Evolutionary conservation across 345 rosid genomes (phyloP), one percentile per base, ranked within the genome.

Genomic region (Aegle marmelos): DNA sequence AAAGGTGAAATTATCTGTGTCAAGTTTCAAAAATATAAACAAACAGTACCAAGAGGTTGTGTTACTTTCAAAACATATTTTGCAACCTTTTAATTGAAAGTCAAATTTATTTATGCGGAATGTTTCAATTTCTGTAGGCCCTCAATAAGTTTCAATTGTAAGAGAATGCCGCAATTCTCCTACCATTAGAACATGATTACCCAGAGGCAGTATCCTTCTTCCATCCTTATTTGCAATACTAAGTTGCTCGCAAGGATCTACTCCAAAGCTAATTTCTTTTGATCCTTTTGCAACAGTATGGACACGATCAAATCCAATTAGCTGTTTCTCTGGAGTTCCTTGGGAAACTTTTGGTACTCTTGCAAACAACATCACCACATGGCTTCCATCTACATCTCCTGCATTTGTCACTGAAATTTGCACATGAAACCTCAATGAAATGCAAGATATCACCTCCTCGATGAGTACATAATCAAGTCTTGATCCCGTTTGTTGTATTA

Each of bases 231-330:
- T 84, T 63, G 89, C 92, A 41, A 89, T 36, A 78, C 90, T 92
- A 6, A 95, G 86, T 50, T 93, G 90, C 61, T 87, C 78, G 74
- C 97, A 95, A 34, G 98, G 98, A 82, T 91, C 92, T 1, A 95
- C 83, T 76, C 82, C 37, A 13, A 95, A 81, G 83, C 80, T 90
- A 21, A 86, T 82, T 80, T 89, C 86, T 6, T 85, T 80, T 41
- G 80, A 79, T 60, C 82, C 53, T 5, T 60, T 57, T 1, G 91
- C 85, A 53, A 75, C 31, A 14, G 91, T 88, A 79, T 89, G 89
- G 64, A 95, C 90, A 1, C 98, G 88, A 9, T 92, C 92, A 53
- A 90, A 95, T 48, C 94, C 99, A 17, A 95, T 83, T 72, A 92
- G 87, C 71, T 93, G 98, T 71, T 83, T 91, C 83, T 79, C 81